These are phyloP conservation scores for Asparagopsis taxiformis DNA, from an alignment of 31 red algal genomes.

Conservation along the genomic window DNA sequence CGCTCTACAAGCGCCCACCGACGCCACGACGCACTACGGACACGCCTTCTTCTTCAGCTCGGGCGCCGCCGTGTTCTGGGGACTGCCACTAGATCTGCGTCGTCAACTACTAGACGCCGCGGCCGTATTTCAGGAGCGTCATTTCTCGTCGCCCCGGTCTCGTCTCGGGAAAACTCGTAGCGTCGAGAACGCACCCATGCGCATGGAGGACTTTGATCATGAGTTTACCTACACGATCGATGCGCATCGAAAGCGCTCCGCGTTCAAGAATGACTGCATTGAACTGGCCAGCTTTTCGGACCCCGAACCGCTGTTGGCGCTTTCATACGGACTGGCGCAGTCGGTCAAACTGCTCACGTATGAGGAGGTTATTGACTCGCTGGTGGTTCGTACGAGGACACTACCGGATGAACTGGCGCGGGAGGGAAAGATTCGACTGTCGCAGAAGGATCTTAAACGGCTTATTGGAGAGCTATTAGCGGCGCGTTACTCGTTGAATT, in stretches of 20 bases:
- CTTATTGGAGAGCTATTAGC: slow-evolving; percentile 89
- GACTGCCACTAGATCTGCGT: slow-evolving; percentile 55
- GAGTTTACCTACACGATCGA: slow-evolving; percentile 79
- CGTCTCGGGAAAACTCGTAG: neutral
- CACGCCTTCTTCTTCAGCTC: slow-evolving; percentile 94
- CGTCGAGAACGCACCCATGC: slow-evolving; percentile 4
- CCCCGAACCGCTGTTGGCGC: slow-evolving; percentile 59
- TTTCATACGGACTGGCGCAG: slow-evolving; percentile 96
- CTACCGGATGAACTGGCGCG: slow-evolving; percentile 85
- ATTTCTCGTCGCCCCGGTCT: neutral
- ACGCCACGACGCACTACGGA: neutral
- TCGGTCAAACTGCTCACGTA: slow-evolving; percentile 85
- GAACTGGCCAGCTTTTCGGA: slow-evolving; percentile 52
- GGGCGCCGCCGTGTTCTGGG: slow-evolving; percentile 93
- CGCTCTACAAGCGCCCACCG: slow-evolving; percentile 1
- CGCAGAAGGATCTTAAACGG: slow-evolving; percentile 51
- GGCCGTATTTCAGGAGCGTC: slow-evolving; percentile 36
- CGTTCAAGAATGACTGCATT: slow-evolving; percentile 81
- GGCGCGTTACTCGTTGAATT: slow-evolving; percentile 82
- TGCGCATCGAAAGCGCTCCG: slow-evolving; percentile 5
- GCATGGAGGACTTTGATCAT: slow-evolving; percentile 93
- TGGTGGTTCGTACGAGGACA: slow-evolving; percentile 73
- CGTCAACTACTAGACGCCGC: slow-evolving; percentile 40
- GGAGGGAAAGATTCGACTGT: slow-evolving; percentile 69
- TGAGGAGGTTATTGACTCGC: slow-evolving; percentile 80